Percentiles rank a stretch among this genome's conserved stretches.
phyloP scores from a whole-genome alignment of 176 grass and related monocot genomes.

The Avena sativa region DNA sequence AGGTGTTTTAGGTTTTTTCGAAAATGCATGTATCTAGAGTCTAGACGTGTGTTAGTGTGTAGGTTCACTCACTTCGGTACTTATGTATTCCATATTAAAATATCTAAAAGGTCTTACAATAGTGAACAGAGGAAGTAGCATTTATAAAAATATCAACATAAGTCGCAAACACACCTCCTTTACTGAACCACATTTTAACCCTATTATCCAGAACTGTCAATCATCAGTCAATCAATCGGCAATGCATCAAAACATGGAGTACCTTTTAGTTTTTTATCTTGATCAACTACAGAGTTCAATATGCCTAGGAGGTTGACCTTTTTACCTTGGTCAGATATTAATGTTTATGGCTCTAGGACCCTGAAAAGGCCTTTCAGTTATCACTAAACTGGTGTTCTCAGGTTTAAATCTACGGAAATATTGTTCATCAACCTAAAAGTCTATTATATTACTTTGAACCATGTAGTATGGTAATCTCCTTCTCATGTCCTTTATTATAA shows the following conservation, averaged over 20 bases:
- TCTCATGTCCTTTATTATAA: too few species aligned
- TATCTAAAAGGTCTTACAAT: too few species aligned
- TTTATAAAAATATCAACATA: constrained; percentile 10
- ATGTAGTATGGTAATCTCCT: too few species aligned
- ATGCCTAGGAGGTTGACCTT: constrained; percentile 16
- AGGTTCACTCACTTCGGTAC: too few species aligned
- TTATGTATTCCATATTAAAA: too few species aligned
- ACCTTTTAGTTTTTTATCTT: constrained; percentile 6
- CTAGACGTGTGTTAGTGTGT: too few species aligned
- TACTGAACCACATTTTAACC: constrained; percentile 17
- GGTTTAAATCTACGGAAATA: too few species aligned
- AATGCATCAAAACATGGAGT: neutral
- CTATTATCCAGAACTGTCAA: neutral
- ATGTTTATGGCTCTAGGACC: neutral
- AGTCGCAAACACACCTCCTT: constrained; percentile 2
- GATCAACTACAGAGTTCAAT: constrained; percentile 13
- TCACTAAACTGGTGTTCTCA: neutral
- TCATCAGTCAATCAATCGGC: constrained; percentile 15
- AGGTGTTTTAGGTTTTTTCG: too few species aligned
- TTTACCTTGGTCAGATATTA: neutral
- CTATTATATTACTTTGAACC: too few species aligned
- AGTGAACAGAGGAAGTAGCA: neutral
- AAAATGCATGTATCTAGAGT: too few species aligned
- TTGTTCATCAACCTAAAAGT: too few species aligned
- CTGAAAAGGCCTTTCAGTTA: constrained; percentile 1